phyloP scores from a whole-genome alignment of 1,284 basidiomycete genomes.

The Puccinia polysora region DNA sequence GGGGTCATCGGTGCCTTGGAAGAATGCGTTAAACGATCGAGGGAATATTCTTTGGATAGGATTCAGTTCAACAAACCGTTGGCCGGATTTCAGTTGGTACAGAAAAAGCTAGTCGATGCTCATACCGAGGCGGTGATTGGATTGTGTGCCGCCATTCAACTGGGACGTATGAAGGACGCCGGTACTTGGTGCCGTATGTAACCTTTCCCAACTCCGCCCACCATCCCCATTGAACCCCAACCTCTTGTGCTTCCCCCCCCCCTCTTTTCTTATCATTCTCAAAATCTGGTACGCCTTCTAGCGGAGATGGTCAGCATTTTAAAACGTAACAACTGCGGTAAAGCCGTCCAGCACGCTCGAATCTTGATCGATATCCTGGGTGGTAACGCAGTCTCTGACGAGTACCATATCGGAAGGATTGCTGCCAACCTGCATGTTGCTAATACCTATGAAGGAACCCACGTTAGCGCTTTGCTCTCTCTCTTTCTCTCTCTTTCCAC shows the following conservation, averaged over 20 bases:
- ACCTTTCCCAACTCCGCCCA: not conserved
- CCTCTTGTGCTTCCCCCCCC: not conserved
- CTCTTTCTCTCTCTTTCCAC: not conserved
- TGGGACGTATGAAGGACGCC: slow-evolving; percentile 82
- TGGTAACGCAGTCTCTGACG: slow-evolving; percentile 41
- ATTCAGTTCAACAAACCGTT: slow-evolving; percentile 83
- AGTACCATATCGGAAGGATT: slow-evolving; percentile 79
- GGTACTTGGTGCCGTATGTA: slow-evolving; percentile 62
- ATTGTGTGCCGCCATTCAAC: slow-evolving; percentile 66
- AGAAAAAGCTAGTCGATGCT: slow-evolving; percentile 94
- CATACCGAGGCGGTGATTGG: slow-evolving; percentile 77
- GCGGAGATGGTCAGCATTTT: slow-evolving; percentile 90
- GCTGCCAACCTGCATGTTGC: slow-evolving; percentile 79
- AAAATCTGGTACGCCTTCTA: not conserved
- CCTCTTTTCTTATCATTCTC: not conserved
- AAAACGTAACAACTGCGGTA: slow-evolving; percentile 93
- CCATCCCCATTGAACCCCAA: not conserved
- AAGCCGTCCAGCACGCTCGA: slow-evolving; percentile 75
- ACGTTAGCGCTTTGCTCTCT: not conserved
- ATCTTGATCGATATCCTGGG: slow-evolving; percentile 69
- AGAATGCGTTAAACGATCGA: slow-evolving; percentile 74
- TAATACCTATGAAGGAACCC: slow-evolving; percentile 80
- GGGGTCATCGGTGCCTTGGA: slow-evolving; percentile 92
- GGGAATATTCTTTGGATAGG: slow-evolving; percentile 76
- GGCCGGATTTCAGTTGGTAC: slow-evolving; percentile 85